A percentile compares a stretch with the other conserved stretches of the same genome.
These are phyloP conservation scores for Salvia splendens DNA, from an alignment of 257 asterid species.

Conservation along the genomic window DNA sequence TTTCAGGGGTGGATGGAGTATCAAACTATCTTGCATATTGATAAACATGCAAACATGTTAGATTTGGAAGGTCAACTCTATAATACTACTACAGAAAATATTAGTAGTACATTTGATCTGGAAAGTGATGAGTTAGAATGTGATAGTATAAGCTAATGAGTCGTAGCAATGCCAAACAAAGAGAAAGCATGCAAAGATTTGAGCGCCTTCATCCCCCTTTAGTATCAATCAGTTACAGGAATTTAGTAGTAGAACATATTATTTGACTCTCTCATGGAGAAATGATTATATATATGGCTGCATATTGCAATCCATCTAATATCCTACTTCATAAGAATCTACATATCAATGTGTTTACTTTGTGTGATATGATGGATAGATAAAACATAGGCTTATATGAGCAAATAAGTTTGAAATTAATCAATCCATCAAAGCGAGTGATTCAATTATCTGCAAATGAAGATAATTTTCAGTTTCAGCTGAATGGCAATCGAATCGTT, in stretches of 20 bases:
- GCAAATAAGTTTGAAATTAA: too few species aligned
- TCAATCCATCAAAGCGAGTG: too few species aligned
- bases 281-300: not conserved
- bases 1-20: too few species aligned
- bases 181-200: too few species aligned
- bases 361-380: too few species aligned
- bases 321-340: too few species aligned
- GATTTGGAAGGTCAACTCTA: not conserved
- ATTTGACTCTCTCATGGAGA: not conserved
- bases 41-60: not conserved
- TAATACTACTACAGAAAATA: too few species aligned
- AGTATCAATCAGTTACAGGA: conserved; percentile 7
- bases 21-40: not conserved
- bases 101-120: too few species aligned
- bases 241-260: not conserved
- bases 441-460: not conserved
- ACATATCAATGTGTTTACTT: not conserved
- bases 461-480: not conserved
- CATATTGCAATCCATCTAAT: not conserved
- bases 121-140: too few species aligned
- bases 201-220: not conserved
- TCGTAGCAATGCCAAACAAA: too few species aligned
- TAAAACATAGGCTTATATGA: too few species aligned
- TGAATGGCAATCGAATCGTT: not conserved
- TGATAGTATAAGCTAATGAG: too few species aligned